These are phyloP conservation scores for Cyclospora cayetanensis DNA, from an alignment of 169 alveolate species.

Conservation along the genomic window DNA sequence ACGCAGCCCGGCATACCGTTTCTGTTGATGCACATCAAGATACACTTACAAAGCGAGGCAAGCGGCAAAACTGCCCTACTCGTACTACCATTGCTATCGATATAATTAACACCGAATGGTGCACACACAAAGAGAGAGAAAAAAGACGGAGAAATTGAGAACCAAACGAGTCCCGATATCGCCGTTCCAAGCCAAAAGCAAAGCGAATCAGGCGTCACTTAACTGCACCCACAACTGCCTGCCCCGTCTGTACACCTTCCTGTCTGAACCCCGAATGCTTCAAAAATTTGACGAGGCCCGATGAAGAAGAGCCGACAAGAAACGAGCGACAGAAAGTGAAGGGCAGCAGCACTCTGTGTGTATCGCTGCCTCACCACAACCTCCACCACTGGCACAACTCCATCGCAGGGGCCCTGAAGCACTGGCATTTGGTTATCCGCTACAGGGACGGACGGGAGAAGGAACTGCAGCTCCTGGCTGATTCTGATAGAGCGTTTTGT, in stretches of 20 bases:
- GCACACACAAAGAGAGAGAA: not conserved
- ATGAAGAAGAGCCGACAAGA: no score
- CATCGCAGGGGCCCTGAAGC: not conserved
- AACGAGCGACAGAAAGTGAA: no score
- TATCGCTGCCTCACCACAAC: not conserved
- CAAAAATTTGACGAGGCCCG: no score
- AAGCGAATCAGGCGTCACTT: no score
- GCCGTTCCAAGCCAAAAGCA: no score
- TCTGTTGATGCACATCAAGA: not conserved
- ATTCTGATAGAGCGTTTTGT: not conserved
- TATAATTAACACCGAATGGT: no score
- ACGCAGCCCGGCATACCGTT: not conserved
- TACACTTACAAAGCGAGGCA: slow-evolving; percentile 71
- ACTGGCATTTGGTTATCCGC: not conserved
- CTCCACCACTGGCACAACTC: not conserved
- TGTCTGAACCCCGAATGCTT: no score
- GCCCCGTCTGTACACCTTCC: no score
- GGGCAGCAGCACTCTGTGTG: no score
- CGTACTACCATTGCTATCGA: no score
- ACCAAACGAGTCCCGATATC: no score
- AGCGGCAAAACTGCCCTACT: slow-evolving; percentile 69
- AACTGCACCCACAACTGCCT: no score
- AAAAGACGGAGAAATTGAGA: not conserved
- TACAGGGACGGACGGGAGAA: not conserved
- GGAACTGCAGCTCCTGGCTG: not conserved